phyloP scores from a whole-genome alignment of 2,329 filamentous ascomycete genomes.

The Aureobasidium lini region DNA sequence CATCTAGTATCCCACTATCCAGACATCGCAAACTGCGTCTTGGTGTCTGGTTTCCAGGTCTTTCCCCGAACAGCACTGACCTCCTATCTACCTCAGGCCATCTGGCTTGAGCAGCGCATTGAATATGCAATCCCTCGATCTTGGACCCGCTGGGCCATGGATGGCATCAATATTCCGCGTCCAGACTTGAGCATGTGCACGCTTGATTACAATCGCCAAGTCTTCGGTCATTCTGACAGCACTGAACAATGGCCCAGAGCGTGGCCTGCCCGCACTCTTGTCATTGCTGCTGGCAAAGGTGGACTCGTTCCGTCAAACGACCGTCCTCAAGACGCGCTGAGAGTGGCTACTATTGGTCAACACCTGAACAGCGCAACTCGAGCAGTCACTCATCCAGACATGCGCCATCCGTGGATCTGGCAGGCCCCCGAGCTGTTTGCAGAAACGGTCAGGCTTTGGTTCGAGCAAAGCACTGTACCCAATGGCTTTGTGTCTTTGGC shows the following conservation, averaged over 20 bases:
- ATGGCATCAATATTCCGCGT: neutral
- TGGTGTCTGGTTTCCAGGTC: neutral
- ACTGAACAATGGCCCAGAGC: neutral
- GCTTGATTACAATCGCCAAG: neutral
- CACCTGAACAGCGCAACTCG: neutral
- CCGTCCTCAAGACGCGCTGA: neutral
- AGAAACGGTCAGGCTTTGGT: neutral
- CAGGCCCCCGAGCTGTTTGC: neutral
- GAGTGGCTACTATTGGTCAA: neutral
- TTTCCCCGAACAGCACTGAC: neutral
- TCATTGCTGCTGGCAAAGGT: neutral
- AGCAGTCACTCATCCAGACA: neutral
- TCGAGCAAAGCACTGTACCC: neutral
- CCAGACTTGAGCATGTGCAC: neutral
- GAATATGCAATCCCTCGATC: neutral
- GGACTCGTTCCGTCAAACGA: neutral
- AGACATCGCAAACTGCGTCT: neutral
- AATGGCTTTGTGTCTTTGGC: neutral
- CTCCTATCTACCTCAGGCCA: neutral
- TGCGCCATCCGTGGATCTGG: neutral
- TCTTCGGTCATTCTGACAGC: neutral
- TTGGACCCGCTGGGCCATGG: neutral
- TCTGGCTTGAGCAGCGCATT: neutral
- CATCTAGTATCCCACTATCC: neutral
- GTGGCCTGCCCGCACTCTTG: neutral